phyloP scores from a whole-genome alignment of 148 eudicot genomes.

The Rhododendron henanense region DNA sequence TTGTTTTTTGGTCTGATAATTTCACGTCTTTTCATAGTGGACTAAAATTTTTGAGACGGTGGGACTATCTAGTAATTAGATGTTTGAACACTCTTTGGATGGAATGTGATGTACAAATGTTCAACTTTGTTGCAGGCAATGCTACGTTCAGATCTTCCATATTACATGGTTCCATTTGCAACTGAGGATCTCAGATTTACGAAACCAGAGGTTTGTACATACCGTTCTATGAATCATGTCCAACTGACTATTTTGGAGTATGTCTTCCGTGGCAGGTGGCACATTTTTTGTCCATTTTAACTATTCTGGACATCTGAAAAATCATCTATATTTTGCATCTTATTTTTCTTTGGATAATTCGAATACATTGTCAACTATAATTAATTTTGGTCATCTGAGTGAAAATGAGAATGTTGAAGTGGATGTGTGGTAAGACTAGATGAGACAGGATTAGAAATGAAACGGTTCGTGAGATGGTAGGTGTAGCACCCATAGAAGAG shows the following conservation, averaged over 20 bases:
- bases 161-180: constrained; percentile 83
- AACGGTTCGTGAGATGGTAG: too few species aligned
- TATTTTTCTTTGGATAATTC: background rate
- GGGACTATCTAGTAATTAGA: background rate
- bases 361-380: background rate
- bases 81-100: background rate
- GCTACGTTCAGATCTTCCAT: constrained; percentile 89
- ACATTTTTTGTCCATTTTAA: background rate
- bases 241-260: background rate
- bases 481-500: too few species aligned
- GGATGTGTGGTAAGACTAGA: too few species aligned
- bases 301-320: background rate
- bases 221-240: background rate
- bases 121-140: constrained; percentile 55
- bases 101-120: background rate
- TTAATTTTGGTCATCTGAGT: background rate
- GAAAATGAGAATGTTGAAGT: too few species aligned
- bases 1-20: background rate
- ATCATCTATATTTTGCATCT: background rate
- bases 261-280: background rate
- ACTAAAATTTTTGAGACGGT: background rate
- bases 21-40: background rate
- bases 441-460: too few species aligned
- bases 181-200: constrained; percentile 52
- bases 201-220: constrained; percentile 74